Evolutionary conservation across 306 rosid species (phyloP), one percentile per base, ranked within the genome.

Genomic region (Dalbergia cochinchinensis): DNA sequence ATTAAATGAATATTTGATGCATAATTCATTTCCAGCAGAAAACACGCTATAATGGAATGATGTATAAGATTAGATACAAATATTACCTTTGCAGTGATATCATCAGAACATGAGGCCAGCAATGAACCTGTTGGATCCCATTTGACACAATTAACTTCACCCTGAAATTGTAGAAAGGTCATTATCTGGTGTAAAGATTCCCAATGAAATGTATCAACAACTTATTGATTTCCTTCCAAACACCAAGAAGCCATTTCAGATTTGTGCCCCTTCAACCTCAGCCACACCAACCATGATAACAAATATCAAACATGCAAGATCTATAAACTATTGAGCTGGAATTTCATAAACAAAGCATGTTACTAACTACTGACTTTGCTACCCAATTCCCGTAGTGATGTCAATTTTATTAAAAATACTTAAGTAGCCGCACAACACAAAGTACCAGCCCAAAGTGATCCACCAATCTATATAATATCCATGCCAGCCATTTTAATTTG

Each of bases 51-150:
- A 35, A 63, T 19, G 69, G 11, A 31, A 58, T 45, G 45, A 51
- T 8, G 15, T 2, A 74, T 55, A 13, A 73, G 15, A 39, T 69
- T 69, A 74, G 15, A 31, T 60, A 65, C 44, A 74, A 71, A 71
- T 58, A 70, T 50, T 82, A 91, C 99, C 98, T 95, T 95, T 71
- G 96, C 99, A 20, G 92, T 92, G 77, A 85, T 85, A 89, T 95
- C 99, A 42, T 95, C 99, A 9, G 99, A 92, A 84, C 99, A 95
- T 0, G 99, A 95, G 60, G 99, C 99, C 85, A 95, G 82, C 81
- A 92, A 81, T 60, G 92, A 69, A 70, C 99, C 99, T 5, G 94
- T 86, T 81, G 99, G 99, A 84, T 95, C 99, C 99, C 99, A 92
- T 87, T 95, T 95, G 74, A 95, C 98, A 86, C 97, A 95, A 82